Evolutionary conservation across 164 flowering plant species (phyloP).

Genomic region (Nymphaea thermarum): DNA sequence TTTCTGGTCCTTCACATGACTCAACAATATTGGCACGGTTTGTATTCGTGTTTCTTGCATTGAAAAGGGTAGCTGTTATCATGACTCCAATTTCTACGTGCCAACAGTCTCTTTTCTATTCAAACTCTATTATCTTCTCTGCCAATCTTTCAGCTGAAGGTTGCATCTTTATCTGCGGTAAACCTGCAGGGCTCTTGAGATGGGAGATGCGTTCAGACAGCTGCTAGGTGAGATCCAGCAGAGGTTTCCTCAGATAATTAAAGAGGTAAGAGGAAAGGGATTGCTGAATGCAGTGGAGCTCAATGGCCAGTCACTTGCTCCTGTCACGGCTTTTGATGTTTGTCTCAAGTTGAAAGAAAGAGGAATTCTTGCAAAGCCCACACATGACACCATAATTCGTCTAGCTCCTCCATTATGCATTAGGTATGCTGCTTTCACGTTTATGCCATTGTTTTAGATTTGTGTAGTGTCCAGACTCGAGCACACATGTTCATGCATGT

Average conservation of each 20-base stretch:
- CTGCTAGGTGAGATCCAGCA: conserved; percentile 49
- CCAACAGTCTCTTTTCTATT: too few species aligned
- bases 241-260: conserved; percentile 52
- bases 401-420: conserved; percentile 92
- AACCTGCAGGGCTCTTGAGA: conserved; percentile 47
- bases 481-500: not conserved
- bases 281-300: conserved; percentile 92
- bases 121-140: too few species aligned
- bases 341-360: conserved; percentile 85
- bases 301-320: conserved; percentile 37
- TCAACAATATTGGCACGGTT: too few species aligned
- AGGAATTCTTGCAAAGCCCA: conserved; percentile 95
- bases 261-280: conserved; percentile 89
- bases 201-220: conserved; percentile 64
- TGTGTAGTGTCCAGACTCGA: not conserved
- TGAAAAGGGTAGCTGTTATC: too few species aligned
- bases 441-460: not conserved
- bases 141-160: too few species aligned
- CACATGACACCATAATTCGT: conserved; percentile 77
- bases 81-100: too few species aligned
- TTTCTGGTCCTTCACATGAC: too few species aligned
- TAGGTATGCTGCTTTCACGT: conserved; percentile 32
- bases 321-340: conserved; percentile 80
- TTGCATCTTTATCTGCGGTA: not conserved
- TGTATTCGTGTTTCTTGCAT: too few species aligned